Evolutionary conservation across 1,139 yeast species (phyloP).

Genomic region (Geotrichum bryndzae): DNA sequence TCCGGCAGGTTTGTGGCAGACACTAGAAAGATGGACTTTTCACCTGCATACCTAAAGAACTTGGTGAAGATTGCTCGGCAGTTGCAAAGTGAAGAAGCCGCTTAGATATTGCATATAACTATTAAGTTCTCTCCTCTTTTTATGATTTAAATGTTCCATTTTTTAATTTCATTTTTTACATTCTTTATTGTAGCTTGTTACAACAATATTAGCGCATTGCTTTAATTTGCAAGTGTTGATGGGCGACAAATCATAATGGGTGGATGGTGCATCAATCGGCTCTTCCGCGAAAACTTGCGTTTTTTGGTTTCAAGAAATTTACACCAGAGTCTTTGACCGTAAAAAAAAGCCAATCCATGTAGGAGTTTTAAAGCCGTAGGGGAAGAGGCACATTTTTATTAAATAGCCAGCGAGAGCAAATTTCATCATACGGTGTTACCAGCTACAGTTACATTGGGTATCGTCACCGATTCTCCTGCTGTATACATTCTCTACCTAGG

Average conservation of each 20-base stretch:
- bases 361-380: too few species aligned
- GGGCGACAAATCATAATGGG: not conserved
- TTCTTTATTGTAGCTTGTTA: not conserved
- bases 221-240: not conserved
- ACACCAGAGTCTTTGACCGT: too few species aligned
- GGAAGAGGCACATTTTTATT: too few species aligned
- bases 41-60: constrained; percentile 7
- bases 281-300: too few species aligned
- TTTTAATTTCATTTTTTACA: not conserved
- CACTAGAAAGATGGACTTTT: not conserved
- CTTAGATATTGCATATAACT: not conserved
- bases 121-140: not conserved
- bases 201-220: not conserved
- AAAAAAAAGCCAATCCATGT: too few species aligned
- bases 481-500: too few species aligned
- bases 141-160: not conserved
- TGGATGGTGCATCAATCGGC: not conserved
- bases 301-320: not conserved
- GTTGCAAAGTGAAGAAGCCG: constrained; percentile 2
- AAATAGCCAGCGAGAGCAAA: too few species aligned
- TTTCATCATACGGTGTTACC: too few species aligned
- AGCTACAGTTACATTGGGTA: too few species aligned
- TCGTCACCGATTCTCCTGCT: too few species aligned
- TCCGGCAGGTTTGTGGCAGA: constrained; percentile 44
- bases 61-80: constrained; percentile 11